Conservation (phyloP, 2,329 filamentous ascomycete genomes). For the Aspergillus uvarum region DNA sequence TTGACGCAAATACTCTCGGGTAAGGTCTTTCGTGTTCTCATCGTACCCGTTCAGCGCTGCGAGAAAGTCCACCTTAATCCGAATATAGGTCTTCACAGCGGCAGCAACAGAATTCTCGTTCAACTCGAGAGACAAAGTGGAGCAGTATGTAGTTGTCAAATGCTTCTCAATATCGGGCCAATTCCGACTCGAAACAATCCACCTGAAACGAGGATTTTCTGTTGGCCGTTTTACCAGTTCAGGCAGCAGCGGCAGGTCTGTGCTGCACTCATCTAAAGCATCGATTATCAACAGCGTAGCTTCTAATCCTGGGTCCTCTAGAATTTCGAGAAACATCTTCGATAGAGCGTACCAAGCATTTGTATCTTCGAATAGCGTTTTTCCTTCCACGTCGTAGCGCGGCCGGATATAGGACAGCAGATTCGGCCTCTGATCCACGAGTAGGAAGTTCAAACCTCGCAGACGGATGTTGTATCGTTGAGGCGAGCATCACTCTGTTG, state of each 20-base stretch:
- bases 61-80: too few relatives aligned
- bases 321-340: not conserved
- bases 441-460: conserved; percentile 28
- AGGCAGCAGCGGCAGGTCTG: not conserved
- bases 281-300: conserved; percentile 1
- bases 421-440: conserved; percentile 8
- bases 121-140: too few relatives aligned
- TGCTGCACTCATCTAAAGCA: conserved; percentile 8
- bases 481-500: conserved; percentile 29
- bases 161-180: not conserved
- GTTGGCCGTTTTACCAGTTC: not conserved
- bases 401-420: conserved; percentile 1
- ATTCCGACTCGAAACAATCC: too few relatives aligned
- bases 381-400: not conserved
- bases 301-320: not conserved
- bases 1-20: too few relatives aligned
- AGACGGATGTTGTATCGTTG: conserved; percentile 35
- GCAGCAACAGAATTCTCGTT: too few relatives aligned
- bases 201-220: too few relatives aligned
- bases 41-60: too few relatives aligned
- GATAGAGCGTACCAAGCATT: conserved; percentile 2
- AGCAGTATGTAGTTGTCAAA: not conserved
- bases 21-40: too few relatives aligned
- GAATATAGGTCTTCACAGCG: too few relatives aligned
- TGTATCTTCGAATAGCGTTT: not conserved